These are phyloP conservation scores for Harringtonia lauricola DNA, from an alignment of 2,329 filamentous ascomycete genomes.

Conservation along the genomic window DNA sequence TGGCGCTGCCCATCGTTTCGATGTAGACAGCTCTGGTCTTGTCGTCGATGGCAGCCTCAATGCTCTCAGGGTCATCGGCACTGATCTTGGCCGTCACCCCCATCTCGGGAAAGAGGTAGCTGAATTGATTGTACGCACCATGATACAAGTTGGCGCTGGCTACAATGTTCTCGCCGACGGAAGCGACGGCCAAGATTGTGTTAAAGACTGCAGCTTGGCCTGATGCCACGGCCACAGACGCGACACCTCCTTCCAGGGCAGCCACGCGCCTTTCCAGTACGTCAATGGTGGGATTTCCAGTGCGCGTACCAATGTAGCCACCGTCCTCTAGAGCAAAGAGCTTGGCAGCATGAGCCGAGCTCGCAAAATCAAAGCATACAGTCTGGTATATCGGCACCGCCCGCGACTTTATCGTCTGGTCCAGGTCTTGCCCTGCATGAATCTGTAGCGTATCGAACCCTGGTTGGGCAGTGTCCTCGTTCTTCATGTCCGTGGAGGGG, in stretches of 20 bases:
- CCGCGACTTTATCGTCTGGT: background rate
- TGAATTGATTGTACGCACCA: constrained; percentile 93
- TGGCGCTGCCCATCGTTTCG: too few species aligned
- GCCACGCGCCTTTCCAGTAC: constrained; percentile 93
- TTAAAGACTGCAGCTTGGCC: constrained; percentile 89
- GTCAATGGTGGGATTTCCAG: constrained; percentile 69
- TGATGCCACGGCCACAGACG: constrained; percentile 71
- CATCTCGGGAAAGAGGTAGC: constrained; percentile 80
- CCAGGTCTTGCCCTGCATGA: background rate
- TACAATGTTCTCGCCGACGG: constrained; percentile 86
- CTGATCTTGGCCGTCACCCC: too few species aligned
- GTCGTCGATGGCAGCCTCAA: too few species aligned
- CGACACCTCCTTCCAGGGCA: constrained; percentile 81
- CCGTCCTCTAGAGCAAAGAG: too few species aligned
- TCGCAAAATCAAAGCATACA: too few species aligned
- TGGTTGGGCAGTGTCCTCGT: too few species aligned
- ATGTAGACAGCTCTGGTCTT: too few species aligned
- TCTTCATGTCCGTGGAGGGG: too few species aligned
- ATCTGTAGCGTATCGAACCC: background rate
- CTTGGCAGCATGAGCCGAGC: too few species aligned
- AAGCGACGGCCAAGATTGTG: constrained; percentile 68
- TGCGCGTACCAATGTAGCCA: background rate
- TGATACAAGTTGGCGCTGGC: constrained; percentile 85
- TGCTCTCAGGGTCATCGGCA: too few species aligned
- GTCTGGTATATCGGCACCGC: background rate